Evolutionary conservation across 495 filamentous ascomycete species (phyloP).

Genomic region (Melanomma pulvis-pyrius): DNA sequence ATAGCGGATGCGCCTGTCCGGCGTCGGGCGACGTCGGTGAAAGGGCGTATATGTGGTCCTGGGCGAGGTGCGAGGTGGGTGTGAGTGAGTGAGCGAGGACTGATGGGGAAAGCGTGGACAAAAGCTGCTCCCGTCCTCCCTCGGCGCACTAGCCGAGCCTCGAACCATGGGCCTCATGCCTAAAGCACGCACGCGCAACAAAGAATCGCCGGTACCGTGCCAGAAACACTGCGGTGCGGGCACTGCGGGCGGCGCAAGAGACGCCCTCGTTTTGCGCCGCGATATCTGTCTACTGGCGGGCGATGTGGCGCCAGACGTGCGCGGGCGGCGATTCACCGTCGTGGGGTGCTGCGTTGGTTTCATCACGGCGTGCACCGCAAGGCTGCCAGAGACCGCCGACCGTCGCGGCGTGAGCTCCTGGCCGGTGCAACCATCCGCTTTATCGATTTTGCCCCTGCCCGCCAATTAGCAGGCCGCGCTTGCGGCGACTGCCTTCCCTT

Average conservation of each 20-base stretch:
- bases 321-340: background rate
- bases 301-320: background rate
- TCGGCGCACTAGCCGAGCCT: slow-evolving; percentile 10
- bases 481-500: too few relatives aligned
- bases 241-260: too few relatives aligned
- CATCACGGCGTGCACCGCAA: background rate
- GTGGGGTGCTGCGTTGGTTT: slow-evolving; percentile 2
- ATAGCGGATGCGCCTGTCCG: background rate
- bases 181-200: too few relatives aligned
- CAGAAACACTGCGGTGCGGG: too few relatives aligned
- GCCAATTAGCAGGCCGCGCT: too few relatives aligned
- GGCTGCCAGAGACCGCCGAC: background rate
- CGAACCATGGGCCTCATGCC: too few relatives aligned
- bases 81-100: background rate
- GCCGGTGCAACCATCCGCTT: too few relatives aligned
- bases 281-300: background rate
- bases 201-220: too few relatives aligned
- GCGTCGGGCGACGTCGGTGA: background rate
- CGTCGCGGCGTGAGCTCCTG: too few relatives aligned
- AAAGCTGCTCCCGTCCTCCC: background rate
- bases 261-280: too few relatives aligned
- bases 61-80: slow-evolving; percentile 5
- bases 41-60: slow-evolving; percentile 26
- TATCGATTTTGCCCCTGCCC: too few relatives aligned
- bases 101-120: background rate